Evolutionary conservation across 176 grass and related monocot genomes (phyloP).

Genomic region (Triticum monococcum): DNA sequence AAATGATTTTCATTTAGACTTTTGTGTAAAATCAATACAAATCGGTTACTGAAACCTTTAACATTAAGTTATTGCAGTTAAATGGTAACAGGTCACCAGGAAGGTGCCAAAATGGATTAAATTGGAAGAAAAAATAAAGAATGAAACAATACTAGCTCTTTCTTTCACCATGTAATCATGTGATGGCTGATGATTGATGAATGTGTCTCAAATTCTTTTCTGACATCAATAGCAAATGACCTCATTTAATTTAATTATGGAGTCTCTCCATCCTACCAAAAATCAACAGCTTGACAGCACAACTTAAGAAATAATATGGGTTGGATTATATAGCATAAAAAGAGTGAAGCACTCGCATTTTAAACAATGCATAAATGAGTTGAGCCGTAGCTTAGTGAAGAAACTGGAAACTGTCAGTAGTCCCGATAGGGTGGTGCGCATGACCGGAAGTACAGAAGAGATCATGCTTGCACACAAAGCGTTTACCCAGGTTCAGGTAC

Average conservation of each 20-base stretch:
- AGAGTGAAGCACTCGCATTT: background rate
- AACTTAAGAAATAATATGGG: constrained; percentile 9
- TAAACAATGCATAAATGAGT: background rate
- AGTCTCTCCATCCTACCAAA: background rate
- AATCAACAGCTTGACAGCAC: background rate
- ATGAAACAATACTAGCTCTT: background rate
- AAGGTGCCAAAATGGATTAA: background rate
- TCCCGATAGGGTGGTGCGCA: too few relatives aligned
- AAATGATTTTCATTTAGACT: background rate
- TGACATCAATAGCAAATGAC: background rate
- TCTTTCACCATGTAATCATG: background rate
- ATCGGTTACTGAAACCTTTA: background rate
- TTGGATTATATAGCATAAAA: background rate
- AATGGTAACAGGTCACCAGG: background rate
- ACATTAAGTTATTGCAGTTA: background rate
- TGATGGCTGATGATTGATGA: background rate
- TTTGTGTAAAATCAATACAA: background rate
- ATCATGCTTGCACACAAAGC: too few relatives aligned
- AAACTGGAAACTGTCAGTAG: too few relatives aligned
- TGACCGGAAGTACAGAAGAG: too few relatives aligned
- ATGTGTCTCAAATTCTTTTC: background rate
- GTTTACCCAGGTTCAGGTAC: too few relatives aligned
- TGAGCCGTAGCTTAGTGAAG: background rate
- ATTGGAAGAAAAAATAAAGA: background rate
- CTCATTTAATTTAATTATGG: background rate